These are phyloP conservation scores for Colletotrichum orbiculare DNA, from an alignment of 2,329 filamentous ascomycete genomes.

Conservation along the genomic window DNA sequence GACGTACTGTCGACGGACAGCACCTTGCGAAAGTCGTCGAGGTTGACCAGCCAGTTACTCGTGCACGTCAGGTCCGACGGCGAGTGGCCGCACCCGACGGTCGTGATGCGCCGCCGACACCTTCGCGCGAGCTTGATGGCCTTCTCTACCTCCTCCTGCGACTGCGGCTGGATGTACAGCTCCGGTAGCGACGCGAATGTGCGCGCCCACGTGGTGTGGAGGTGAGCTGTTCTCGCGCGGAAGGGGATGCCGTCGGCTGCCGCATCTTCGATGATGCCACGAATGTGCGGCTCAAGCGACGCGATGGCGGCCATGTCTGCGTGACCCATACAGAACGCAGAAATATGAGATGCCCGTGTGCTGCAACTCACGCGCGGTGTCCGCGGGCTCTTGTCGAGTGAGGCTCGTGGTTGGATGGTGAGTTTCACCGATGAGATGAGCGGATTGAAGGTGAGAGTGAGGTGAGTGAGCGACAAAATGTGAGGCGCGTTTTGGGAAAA, in stretches of 20 bases:
- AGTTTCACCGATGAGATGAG: no score
- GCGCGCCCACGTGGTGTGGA: conserved; percentile 93
- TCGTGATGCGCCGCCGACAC: conserved; percentile 84
- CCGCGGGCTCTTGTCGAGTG: no score
- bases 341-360: neutral
- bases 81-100: conserved; percentile 89
- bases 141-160: conserved; percentile 86
- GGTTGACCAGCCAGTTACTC: conserved; percentile 92
- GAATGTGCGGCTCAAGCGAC: conserved; percentile 50
- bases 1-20: conserved; percentile 69
- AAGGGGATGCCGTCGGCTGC: conserved; percentile 70
- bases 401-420: no score
- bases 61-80: conserved; percentile 93
- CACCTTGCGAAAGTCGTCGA: conserved; percentile 83
- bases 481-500: neutral
- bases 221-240: conserved; percentile 76
- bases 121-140: conserved; percentile 81
- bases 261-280: conserved; percentile 47
- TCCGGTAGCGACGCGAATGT: conserved; percentile 92
- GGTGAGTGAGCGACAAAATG: neutral
- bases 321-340: neutral
- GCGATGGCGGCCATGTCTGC: conserved; percentile 21
- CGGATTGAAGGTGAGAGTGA: neutral
- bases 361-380: no score
- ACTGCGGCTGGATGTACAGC: conserved; percentile 88